Evolutionary conservation across 805 yeast species (phyloP), one percentile per base, ranked within the genome.

Genomic region (Suhomyces xylopsoci): DNA sequence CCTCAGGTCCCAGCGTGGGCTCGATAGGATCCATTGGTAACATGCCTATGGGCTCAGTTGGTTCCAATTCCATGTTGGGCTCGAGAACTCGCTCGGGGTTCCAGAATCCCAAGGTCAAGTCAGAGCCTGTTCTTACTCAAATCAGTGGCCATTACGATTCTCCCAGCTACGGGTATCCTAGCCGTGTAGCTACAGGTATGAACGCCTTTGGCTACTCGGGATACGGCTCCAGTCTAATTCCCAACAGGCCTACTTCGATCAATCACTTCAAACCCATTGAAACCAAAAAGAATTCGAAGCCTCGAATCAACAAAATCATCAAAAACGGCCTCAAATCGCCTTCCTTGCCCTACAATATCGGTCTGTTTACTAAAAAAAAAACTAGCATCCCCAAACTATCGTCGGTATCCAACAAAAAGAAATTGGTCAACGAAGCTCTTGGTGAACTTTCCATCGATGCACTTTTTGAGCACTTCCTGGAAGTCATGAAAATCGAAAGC

Each of bases 261-360:
- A 34, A 48, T 30, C 53, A 66, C 48, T 73, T 64, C 63, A 69
- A 68, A 51, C 78, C 78, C 10, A 65, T 61, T 9, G 68, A 66
- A 40, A 71, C 77, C 14, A 73, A 73, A 54, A 62, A 62, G 50
- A 73, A 73, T 56, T 57, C 67, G 19, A 62, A 66, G 42, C 78
- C 78, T 2, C 59, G 76, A 32, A 73, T 73, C 56, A 66, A 72
- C 56, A 70, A 68, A 50, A 60, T 73, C 28, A 59, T 58, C 32
- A 59, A 60, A 46, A 54, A 52, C 48, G 54, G 48, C 19, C n/a
- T 22, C 22, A 19, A 41, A 41, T 41, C 45, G 19, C 17, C 30
- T 2, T 14, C 45, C 7, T 22, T n/a, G 42, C 47, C 25, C 24
- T 25, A 41, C 49, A 58, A 50, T 5, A 50, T 40, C 47, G 17